These are phyloP conservation scores for Colletotrichum salicis DNA, from an alignment of 2,329 filamentous ascomycete genomes.

Conservation along the genomic window DNA sequence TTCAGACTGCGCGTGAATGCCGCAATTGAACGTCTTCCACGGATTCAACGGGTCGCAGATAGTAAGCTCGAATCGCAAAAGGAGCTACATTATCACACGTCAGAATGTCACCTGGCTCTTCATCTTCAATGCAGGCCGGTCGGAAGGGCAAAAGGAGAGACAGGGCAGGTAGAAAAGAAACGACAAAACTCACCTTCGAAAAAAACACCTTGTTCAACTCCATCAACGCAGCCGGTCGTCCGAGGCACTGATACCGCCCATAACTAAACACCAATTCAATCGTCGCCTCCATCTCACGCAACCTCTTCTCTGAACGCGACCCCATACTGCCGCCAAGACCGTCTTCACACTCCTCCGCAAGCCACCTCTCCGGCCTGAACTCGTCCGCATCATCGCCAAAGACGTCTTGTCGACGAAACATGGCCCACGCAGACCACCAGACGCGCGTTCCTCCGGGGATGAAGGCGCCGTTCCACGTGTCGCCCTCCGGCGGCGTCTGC, in stretches of 20 bases:
- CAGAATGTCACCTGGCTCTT: background rate
- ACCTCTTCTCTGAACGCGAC: constrained; percentile 39
- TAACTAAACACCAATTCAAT: constrained; percentile 52
- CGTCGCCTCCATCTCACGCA: constrained; percentile 47
- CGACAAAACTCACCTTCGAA: constrained; percentile 51
- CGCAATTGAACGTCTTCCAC: constrained; percentile 45
- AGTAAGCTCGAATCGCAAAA: constrained; percentile 45
- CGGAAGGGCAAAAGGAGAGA: background rate
- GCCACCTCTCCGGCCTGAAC: constrained; percentile 50
- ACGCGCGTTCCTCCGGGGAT: constrained; percentile 46
- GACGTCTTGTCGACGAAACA: constrained; percentile 46
- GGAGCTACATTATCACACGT: constrained; percentile 36
- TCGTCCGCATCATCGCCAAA: constrained; percentile 48
- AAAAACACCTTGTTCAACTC: constrained; percentile 52
- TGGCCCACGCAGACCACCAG: constrained; percentile 46
- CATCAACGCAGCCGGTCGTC: constrained; percentile 49
- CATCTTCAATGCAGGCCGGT: too few species aligned
- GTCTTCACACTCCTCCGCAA: constrained; percentile 33
- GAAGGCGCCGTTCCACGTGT: constrained; percentile 36
- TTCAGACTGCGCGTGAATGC: constrained; percentile 45
- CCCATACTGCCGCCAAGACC: background rate
- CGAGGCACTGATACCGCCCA: constrained; percentile 51
- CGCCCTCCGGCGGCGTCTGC: constrained; percentile 7
- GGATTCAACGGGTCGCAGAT: constrained; percentile 45
- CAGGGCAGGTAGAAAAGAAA: too few species aligned